phyloP scores from a whole-genome alignment of 164 flowering plant genomes.

The Hamamelis virginiana region DNA sequence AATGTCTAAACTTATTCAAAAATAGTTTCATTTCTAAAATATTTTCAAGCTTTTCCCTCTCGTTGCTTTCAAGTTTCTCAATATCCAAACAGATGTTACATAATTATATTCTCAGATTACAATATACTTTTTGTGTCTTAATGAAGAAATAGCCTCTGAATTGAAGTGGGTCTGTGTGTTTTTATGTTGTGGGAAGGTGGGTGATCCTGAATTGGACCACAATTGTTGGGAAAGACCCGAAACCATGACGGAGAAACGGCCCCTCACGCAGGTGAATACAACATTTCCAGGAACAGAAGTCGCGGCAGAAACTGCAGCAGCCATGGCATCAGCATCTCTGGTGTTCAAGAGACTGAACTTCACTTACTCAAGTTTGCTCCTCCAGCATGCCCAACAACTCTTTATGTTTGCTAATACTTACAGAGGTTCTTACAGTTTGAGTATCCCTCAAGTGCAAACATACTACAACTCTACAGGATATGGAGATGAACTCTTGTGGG shows the following conservation, averaged over 20 bases:
- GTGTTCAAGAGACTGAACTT: slow-evolving; percentile 32
- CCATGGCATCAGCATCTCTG: slow-evolving; percentile 47
- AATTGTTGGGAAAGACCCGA: slow-evolving; percentile 61
- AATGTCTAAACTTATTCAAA: too few species aligned
- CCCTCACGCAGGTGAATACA: slow-evolving; percentile 33
- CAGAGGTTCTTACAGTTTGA: slow-evolving; percentile 32
- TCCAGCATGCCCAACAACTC: slow-evolving; percentile 31
- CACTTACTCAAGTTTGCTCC: slow-evolving; percentile 34
- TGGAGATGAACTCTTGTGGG: slow-evolving; percentile 38
- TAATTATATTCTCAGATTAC: too few species aligned
- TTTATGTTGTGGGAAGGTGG: too few species aligned
- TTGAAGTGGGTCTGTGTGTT: too few species aligned
- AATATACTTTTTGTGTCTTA: too few species aligned
- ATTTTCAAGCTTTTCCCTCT: too few species aligned
- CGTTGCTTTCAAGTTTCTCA: too few species aligned
- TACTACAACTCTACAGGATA: slow-evolving; percentile 34
- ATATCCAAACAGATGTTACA: too few species aligned
- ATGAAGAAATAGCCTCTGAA: too few species aligned
- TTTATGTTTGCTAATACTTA: slow-evolving; percentile 36
- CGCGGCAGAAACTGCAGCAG: slow-evolving; percentile 55
- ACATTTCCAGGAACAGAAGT: slow-evolving; percentile 38
- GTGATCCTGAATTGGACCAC: slow-evolving; percentile 44
- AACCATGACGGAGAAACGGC: slow-evolving; percentile 30
- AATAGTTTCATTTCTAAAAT: too few species aligned
- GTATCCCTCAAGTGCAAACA: slow-evolving; percentile 25